A percentile compares a stretch with the other conserved stretches of the same genome.
These are phyloP conservation scores for Ascochyta fabae DNA, from an alignment of 2,329 filamentous ascomycete genomes.

Conservation along the genomic window DNA sequence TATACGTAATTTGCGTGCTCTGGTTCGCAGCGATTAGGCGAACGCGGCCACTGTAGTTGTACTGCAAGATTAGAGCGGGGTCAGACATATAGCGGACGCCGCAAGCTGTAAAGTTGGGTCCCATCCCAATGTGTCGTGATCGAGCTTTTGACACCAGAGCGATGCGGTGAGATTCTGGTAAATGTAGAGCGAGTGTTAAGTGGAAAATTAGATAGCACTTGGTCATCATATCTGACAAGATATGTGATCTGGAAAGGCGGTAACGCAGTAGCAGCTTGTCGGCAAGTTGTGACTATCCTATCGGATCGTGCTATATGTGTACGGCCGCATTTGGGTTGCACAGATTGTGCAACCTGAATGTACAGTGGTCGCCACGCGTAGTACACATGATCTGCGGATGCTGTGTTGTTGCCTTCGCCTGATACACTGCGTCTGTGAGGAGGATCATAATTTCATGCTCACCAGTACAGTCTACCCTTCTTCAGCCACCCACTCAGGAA, in stretches of 20 bases:
- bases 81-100: constrained; percentile 22
- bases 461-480: constrained; percentile 3
- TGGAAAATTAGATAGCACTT: background rate
- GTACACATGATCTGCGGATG: background rate
- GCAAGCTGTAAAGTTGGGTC: constrained; percentile 29
- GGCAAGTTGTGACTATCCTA: background rate
- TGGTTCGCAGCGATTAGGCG: constrained; percentile 7
- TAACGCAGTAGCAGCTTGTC: background rate
- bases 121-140: background rate
- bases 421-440: background rate
- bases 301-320: background rate
- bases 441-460: background rate
- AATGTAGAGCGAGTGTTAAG: background rate
- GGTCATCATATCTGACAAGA: background rate
- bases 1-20: constrained; percentile 34
- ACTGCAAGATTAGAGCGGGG: constrained; percentile 16
- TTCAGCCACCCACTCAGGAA: background rate
- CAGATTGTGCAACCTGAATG: background rate
- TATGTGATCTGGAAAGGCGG: background rate
- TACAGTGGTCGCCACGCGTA: background rate
- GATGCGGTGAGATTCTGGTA: background rate
- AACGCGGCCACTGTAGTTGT: constrained; percentile 26
- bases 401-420: background rate
- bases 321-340: background rate
- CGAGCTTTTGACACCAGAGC: background rate